These are phyloP conservation scores for Mangifera indica DNA, from an alignment of 345 rosid genomes.

Conservation along the genomic window DNA sequence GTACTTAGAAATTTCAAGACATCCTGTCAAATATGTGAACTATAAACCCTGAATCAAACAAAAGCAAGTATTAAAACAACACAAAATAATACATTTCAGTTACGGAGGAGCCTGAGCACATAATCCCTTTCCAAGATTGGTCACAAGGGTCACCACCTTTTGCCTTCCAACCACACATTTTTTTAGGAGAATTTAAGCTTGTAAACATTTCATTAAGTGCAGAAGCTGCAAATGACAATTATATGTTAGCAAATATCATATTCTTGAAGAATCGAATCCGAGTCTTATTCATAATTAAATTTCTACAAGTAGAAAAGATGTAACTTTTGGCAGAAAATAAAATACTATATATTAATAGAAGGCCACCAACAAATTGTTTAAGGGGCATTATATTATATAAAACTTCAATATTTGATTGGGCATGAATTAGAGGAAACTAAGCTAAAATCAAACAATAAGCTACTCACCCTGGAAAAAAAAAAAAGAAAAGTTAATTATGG, in stretches of 20 bases:
- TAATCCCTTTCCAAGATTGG: slow-evolving; percentile 82
- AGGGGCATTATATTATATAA: background rate
- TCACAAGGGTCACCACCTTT: slow-evolving; percentile 91
- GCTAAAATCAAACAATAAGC: background rate
- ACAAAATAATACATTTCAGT: slow-evolving; percentile 62
- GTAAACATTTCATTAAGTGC: slow-evolving; percentile 84
- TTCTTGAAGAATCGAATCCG: background rate
- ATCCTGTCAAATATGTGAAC: background rate
- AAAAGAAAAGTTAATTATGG: background rate
- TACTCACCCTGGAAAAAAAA: too few relatives aligned
- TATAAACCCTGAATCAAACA: background rate
- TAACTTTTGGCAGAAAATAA: background rate
- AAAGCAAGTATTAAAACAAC: background rate
- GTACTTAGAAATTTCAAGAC: background rate
- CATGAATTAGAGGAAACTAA: background rate
- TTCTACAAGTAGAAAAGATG: background rate
- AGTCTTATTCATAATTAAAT: background rate
- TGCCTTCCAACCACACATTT: slow-evolving; percentile 66
- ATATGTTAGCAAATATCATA: slow-evolving; percentile 22
- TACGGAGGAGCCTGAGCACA: slow-evolving; percentile 76
- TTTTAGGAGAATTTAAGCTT: slow-evolving; percentile 76
- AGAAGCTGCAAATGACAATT: slow-evolving; percentile 47
- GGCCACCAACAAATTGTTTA: background rate
- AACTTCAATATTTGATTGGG: background rate
- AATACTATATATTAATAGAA: too few relatives aligned